phyloP scores from a whole-genome alignment of 805 yeast genomes.

The Debaryomyces tyrocola region DNA sequence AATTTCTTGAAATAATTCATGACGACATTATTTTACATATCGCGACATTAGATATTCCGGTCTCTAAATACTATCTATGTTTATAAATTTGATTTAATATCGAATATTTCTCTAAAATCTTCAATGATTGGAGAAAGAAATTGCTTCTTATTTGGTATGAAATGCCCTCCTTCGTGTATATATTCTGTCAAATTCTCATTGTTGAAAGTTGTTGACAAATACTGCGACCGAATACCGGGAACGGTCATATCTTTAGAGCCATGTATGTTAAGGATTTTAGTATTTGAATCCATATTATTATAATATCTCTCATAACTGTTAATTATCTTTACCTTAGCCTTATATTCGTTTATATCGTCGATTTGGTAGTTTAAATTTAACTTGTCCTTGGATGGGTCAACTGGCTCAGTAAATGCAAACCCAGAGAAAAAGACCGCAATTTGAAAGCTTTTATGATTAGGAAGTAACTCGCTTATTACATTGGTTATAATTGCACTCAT shows the following conservation, averaged over 20 bases:
- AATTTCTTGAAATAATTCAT: background rate
- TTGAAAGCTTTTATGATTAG: constrained; percentile 24
- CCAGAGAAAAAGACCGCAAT: constrained; percentile 34
- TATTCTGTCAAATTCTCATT: constrained; percentile 13
- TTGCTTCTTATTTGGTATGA: constrained; percentile 27
- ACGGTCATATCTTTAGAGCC: constrained; percentile 35
- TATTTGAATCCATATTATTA: constrained; percentile 12
- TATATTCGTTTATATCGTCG: constrained; percentile 24
- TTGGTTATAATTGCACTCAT: constrained; percentile 33
- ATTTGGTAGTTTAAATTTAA: constrained; percentile 16
- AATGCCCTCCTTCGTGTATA: constrained; percentile 40
- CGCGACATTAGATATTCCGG: background rate
- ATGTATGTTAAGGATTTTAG: constrained; percentile 27
- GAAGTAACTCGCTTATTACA: constrained; percentile 18
- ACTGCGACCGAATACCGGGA: constrained; percentile 29
- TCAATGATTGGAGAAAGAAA: constrained; percentile 17
- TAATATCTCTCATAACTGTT: constrained; percentile 20
- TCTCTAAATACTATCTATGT: too few species aligned
- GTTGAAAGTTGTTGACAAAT: constrained; percentile 20
- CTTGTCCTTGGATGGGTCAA: constrained; percentile 9
- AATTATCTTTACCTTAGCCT: constrained; percentile 15
- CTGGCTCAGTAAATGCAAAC: constrained; percentile 33
- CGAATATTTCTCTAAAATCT: constrained; percentile 9
- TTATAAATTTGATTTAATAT: constrained; percentile 7
- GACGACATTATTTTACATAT: background rate